These are phyloP conservation scores for Isatis lusitanica DNA, from an alignment of 441 rosid genomes.

Conservation along the genomic window DNA sequence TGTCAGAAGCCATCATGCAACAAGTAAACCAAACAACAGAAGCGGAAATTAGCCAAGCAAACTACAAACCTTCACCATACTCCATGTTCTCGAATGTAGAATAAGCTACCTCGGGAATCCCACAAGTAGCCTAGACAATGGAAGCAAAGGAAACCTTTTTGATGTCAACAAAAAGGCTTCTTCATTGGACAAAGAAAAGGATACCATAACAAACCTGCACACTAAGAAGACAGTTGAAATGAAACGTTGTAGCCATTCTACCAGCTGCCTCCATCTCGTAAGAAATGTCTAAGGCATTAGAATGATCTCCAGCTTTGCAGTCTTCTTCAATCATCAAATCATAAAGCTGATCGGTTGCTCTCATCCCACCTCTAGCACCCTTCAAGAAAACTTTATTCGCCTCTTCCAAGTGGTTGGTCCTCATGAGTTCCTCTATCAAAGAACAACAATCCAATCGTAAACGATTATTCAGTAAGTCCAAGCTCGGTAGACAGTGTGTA, in stretches of 20 bases:
- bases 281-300: constrained; percentile 91
- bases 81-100: constrained; percentile 97
- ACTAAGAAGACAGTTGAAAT: constrained; percentile 93
- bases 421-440: constrained; percentile 74
- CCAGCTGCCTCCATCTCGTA: constrained; percentile 99
- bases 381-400: constrained; percentile 90
- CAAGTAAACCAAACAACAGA: constrained; percentile 10
- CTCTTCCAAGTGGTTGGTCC: constrained; percentile 68
- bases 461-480: background rate
- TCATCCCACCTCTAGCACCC: constrained; percentile 78
- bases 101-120: constrained; percentile 91
- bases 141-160: constrained; percentile 32
- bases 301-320: constrained; percentile 92
- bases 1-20: constrained; percentile 14
- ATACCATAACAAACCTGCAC: constrained; percentile 64
- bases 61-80: constrained; percentile 85
- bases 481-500: background rate
- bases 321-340: constrained; percentile 87
- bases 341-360: constrained; percentile 80
- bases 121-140: constrained; percentile 76
- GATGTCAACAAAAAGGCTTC: constrained; percentile 15
- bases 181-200: constrained; percentile 10
- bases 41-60: constrained; percentile 24
- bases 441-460: constrained; percentile 12
- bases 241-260: constrained; percentile 87